These are phyloP conservation scores for Volvox africanus DNA, from an alignment of 139 green algal species.

Conservation along the genomic window DNA sequence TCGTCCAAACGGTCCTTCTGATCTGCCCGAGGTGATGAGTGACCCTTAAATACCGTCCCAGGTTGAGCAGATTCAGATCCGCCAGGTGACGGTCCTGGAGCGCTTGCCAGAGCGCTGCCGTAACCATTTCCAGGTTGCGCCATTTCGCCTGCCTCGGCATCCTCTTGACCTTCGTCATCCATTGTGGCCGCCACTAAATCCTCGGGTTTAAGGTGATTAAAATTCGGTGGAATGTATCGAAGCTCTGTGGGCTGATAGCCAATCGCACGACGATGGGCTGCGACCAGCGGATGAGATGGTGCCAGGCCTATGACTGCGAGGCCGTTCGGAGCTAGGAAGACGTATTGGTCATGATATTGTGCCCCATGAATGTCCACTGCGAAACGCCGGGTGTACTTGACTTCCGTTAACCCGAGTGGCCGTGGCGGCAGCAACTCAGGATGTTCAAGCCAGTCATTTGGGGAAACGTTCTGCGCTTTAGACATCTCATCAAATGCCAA, in stretches of 20 bases:
- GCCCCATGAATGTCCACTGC: slow-evolving; percentile 40
- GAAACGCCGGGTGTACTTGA: slow-evolving; percentile 33
- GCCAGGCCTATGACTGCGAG: slow-evolving; percentile 46
- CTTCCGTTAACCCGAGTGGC: not conserved
- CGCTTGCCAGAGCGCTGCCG: not conserved
- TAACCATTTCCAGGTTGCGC: not conserved
- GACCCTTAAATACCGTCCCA: too few relatives aligned
- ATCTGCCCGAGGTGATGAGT: too few relatives aligned
- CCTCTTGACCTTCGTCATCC: slow-evolving; percentile 27
- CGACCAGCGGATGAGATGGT: slow-evolving; percentile 49
- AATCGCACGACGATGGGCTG: slow-evolving; percentile 4
- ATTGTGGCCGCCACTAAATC: not conserved
- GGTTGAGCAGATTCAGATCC: too few relatives aligned
- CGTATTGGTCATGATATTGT: slow-evolving; percentile 44
- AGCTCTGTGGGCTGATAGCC: slow-evolving; percentile 14
- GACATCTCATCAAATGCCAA: too few relatives aligned
- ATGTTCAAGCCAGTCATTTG: slow-evolving; percentile 44
- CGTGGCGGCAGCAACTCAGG: slow-evolving; percentile 43
- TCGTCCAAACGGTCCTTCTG: too few relatives aligned
- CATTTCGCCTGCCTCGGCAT: not conserved
- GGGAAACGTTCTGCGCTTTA: not conserved
- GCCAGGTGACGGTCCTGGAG: too few relatives aligned
- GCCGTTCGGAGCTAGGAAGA: slow-evolving; percentile 52
- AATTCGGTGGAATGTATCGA: not conserved
- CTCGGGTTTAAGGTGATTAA: not conserved